Percentiles rank a stretch among this genome's conserved stretches.
Conservation (phyloP, 345 rosid genomes). For the Boechera retrofracta region DNA sequence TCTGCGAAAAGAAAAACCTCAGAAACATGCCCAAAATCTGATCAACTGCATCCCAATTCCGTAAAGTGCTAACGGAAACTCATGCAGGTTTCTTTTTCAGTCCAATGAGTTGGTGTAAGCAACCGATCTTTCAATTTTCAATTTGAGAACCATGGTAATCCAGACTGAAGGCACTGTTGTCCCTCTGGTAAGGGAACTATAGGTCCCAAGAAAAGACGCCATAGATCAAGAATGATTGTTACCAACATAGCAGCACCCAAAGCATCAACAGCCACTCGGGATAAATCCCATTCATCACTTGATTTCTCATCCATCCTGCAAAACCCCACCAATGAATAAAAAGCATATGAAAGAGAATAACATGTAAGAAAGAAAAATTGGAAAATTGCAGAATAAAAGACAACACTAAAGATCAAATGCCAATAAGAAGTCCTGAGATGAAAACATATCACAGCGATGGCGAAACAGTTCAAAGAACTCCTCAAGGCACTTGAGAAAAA, state of each 20-base stretch:
- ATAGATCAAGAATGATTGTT: slow-evolving; percentile 88
- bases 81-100: slow-evolving; percentile 10
- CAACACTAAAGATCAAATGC: not conserved
- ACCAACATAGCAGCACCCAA: slow-evolving; percentile 97
- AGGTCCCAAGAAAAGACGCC: slow-evolving; percentile 96
- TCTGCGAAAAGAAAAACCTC: slow-evolving; percentile 8
- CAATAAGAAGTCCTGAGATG: not conserved
- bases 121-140: slow-evolving; percentile 26
- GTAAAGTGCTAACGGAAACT: not conserved
- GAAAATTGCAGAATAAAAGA: not conserved
- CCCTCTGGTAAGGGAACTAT: slow-evolving; percentile 64
- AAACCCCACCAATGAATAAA: not conserved
- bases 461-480: not conserved
- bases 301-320: slow-evolving; percentile 93
- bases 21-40: slow-evolving; percentile 13
- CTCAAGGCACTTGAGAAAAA: not conserved
- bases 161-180: slow-evolving; percentile 68
- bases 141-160: slow-evolving; percentile 76
- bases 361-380: not conserved
- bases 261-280: slow-evolving; percentile 89
- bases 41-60: not conserved
- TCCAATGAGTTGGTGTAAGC: slow-evolving; percentile 22
- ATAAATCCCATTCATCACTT: slow-evolving; percentile 76
- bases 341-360: not conserved
- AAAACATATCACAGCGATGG: not conserved